Conservation (phyloP, 2,329 filamentous ascomycete species). For the Sporothrix schenckii region DNA sequence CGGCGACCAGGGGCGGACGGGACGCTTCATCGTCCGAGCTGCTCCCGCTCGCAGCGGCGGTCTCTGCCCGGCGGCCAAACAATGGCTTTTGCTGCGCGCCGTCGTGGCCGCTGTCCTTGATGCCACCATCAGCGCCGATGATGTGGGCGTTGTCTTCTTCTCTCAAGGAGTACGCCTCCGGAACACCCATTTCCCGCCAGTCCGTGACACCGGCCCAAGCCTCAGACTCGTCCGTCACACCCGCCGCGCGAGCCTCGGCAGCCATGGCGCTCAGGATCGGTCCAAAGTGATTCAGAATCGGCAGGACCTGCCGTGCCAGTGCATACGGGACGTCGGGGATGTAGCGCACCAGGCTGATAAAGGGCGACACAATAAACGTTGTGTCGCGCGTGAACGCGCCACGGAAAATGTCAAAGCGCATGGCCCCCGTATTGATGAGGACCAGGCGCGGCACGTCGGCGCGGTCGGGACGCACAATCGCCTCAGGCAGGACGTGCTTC, state of each 20-base stretch:
- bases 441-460: constrained; percentile 63
- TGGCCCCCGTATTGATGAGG: constrained; percentile 84
- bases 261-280: constrained; percentile 49
- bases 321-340: constrained; percentile 80
- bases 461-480: constrained; percentile 59
- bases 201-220: constrained; percentile 42
- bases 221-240: neutral
- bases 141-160: constrained; percentile 35
- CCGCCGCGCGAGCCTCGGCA: constrained; percentile 33
- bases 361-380: constrained; percentile 84
- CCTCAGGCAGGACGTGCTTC: constrained; percentile 70
- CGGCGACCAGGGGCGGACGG: constrained; percentile 56
- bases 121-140: constrained; percentile 26
- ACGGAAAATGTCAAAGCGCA: constrained; percentile 95
- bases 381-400: constrained; percentile 87
- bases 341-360: constrained; percentile 75
- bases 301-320: constrained; percentile 70
- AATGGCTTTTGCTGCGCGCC: constrained; percentile 24
- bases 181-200: constrained; percentile 54
- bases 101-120: neutral
- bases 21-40: constrained; percentile 38
- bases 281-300: constrained; percentile 59
- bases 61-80: neutral
- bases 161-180: constrained; percentile 47
- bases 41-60: constrained; percentile 42